phyloP scores from a whole-genome alignment of 2,329 filamentous ascomycete genomes.

The Periconia macrospinosa region DNA sequence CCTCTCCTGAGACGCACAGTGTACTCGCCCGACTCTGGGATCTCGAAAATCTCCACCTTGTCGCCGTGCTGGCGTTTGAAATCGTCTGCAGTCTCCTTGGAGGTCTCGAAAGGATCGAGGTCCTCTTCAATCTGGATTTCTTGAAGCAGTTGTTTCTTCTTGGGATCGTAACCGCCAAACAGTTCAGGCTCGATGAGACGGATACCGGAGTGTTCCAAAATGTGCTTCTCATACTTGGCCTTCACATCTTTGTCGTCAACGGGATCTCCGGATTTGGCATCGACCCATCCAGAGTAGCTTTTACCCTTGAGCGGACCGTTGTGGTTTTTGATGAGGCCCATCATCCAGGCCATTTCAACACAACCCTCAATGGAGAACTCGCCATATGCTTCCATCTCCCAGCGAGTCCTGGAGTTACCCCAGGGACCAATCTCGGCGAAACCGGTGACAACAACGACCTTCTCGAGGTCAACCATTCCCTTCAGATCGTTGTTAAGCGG shows the following conservation, averaged over 20 bases:
- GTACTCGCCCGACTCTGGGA: slow-evolving; percentile 90
- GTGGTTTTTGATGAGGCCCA: slow-evolving; percentile 99
- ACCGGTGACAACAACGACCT: slow-evolving; percentile 95
- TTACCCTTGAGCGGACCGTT: slow-evolving; percentile 95
- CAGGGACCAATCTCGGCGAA: slow-evolving; percentile 96
- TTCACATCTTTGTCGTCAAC: slow-evolving; percentile 99
- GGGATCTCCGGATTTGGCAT: slow-evolving; percentile 89
- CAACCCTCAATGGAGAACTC: slow-evolving; percentile 97
- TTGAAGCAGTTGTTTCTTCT: slow-evolving; percentile 97
- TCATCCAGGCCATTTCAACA: slow-evolving; percentile 99
- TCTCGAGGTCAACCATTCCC: slow-evolving; percentile 98
- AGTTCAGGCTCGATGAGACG: slow-evolving; percentile 96
- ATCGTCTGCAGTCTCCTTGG: slow-evolving; percentile 95
- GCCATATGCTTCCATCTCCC: slow-evolving; percentile 98
- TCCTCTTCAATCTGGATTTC: slow-evolving; percentile 98
- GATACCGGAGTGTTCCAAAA: slow-evolving; percentile 95
- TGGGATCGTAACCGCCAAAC: slow-evolving; percentile 94
- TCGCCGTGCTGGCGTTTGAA: slow-evolving; percentile 97
- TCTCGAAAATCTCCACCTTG: slow-evolving; percentile 96
- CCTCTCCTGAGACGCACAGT: slow-evolving; percentile 95
- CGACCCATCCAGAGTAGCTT: slow-evolving; percentile 95
- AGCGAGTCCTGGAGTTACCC: slow-evolving; percentile 97
- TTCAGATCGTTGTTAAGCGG: slow-evolving; percentile 86
- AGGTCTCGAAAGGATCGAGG: slow-evolving; percentile 93
- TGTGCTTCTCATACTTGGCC: slow-evolving; percentile 93